Evolutionary conservation across 2,329 filamentous ascomycete species (phyloP), one percentile per base, ranked within the genome.

Genomic region (Colletotrichum higginsianum): DNA sequence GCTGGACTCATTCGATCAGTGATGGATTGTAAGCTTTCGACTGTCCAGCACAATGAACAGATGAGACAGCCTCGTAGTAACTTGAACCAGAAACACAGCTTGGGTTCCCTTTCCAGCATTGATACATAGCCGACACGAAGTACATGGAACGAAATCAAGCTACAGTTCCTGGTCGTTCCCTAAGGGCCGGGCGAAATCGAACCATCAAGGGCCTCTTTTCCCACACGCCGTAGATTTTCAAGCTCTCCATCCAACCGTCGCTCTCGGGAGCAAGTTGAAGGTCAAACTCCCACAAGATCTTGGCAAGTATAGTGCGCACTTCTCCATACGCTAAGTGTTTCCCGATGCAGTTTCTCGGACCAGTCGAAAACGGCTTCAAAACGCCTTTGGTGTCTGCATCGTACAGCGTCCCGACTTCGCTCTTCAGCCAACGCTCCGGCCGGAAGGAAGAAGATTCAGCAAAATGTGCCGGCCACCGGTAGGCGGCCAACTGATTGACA

Each of bases 311-410:
- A 3, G 86, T 76, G 5, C 86, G 80, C 81, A 88, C 85, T 74
- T 89, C 86, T 21, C 82, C 80, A 56, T 86, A 86, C 3, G 86
- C 86, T 55, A 89, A 77, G 68, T 66, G 53, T 21, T 79, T 80
- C 1, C 86, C 86, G 46, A 88, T 80, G 69, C 86, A 88, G 56
- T 86, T 86, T 1, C 86, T 78, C 8, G 86, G 83, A 0, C 86
- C 86, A 2, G 84, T 60, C 6, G 82, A 82, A 71, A 88, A 87
- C 1, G 86, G 84, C 76, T 87, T 83, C 67, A 85, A 46, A 8
- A 64, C 61, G 1, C 40, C 12, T 26, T 38, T 79, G 3, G 80
- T 81, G 0, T 84, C 82, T 46, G 79, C 78, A 35, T 79, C 81
- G 71, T 89, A 86, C n/a, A 72, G 6, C 18, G 56, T 16, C 13